A percentile compares a stretch with the other conserved stretches of the same genome.
These are phyloP conservation scores for Rubus idaeus DNA, from an alignment of 306 rosid genomes.

Conservation along the genomic window DNA sequence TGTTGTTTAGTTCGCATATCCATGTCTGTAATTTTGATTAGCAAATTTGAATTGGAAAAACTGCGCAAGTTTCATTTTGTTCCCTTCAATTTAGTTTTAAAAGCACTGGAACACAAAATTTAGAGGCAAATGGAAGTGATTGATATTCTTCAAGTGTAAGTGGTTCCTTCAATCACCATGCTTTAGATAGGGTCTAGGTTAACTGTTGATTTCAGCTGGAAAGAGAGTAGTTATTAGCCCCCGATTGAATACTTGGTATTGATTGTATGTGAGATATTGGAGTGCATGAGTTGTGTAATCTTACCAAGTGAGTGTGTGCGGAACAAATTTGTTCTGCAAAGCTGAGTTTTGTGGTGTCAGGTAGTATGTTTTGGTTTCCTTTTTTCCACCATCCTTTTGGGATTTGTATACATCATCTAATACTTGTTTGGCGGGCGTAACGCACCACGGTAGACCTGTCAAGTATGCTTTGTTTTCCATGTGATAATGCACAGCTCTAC, in stretches of 20 bases:
- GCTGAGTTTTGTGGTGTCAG: neutral
- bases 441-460: neutral
- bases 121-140: neutral
- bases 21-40: neutral
- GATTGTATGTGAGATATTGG: neutral
- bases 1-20: neutral
- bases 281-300: neutral
- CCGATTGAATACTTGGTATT: neutral
- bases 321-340: neutral
- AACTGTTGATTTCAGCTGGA: neutral
- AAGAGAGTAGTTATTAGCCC: neutral
- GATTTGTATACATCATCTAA: neutral
- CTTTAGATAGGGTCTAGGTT: neutral
- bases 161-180: neutral
- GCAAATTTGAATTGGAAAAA: neutral
- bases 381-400: neutral
- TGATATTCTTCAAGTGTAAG: too few relatives aligned
- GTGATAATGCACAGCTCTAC: neutral
- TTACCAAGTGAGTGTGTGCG: neutral
- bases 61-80: neutral
- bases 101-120: neutral
- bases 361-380: neutral
- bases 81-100: neutral
- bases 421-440: neutral
- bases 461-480: neutral